Evolutionary conservation across 148 eudicot genomes (phyloP).

Genomic region (Rhododendron ovatum): DNA sequence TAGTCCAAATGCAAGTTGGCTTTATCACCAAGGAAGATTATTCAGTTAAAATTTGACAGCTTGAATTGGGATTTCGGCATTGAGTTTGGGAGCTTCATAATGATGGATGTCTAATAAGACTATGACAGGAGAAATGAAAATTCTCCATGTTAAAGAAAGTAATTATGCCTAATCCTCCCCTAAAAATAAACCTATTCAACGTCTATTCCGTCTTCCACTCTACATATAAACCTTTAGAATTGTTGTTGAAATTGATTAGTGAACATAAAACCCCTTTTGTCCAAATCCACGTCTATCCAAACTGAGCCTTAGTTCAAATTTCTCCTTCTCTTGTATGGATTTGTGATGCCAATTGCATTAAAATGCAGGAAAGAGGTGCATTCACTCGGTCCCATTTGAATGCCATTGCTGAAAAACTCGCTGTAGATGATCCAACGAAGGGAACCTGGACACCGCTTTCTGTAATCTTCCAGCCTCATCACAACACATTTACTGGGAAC

Average conservation of each 20-base stretch:
- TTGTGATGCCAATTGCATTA: not conserved
- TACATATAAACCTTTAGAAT: not conserved
- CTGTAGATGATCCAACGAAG: constrained; percentile 56
- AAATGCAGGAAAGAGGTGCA: constrained; percentile 66
- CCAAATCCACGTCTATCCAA: not conserved
- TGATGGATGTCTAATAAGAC: not conserved
- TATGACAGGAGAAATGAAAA: not conserved
- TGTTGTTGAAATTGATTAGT: not conserved
- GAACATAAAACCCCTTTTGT: not conserved
- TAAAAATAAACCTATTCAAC: too few species aligned
- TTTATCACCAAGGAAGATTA: too few species aligned
- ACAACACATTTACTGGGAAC: constrained; percentile 78
- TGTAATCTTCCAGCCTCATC: constrained; percentile 74
- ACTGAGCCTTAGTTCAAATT: not conserved
- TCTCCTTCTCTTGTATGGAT: not conserved
- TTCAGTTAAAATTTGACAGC: too few species aligned
- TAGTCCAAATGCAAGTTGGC: too few species aligned
- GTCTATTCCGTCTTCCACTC: not conserved
- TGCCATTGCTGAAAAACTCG: constrained; percentile 56
- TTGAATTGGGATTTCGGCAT: not conserved
- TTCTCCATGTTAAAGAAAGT: not conserved
- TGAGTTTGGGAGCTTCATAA: not conserved
- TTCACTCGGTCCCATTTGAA: constrained; percentile 59
- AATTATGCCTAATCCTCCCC: too few species aligned
- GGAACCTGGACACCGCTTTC: constrained; percentile 77